Base-by-base conservation (phyloP, 768 basidiomycete genomes). In the Leccinum subgranulosum region DNA sequence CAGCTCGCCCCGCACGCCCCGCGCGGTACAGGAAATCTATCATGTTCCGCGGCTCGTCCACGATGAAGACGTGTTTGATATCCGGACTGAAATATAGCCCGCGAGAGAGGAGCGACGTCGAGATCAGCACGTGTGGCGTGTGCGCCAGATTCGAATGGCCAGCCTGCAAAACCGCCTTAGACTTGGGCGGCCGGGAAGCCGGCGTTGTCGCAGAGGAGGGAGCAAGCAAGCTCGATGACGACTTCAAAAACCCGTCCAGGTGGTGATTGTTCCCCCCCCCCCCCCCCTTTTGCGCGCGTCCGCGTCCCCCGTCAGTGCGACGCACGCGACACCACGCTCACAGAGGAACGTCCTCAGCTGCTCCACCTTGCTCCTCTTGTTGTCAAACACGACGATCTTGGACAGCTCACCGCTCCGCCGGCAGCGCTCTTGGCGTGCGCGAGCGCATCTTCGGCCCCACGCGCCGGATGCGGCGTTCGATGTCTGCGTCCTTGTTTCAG, bases 21-120 rank as follows among this genome's bases (percentile, higher is more conserved):
- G 94, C 94, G 5, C 94, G 86, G 73, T 97, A 94, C 58, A 97
- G 70, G 69, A 96, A 95, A 70, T 97, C 94, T 39, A 95, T 81
- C 79, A 89, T 90, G 69, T 93, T 95, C 63, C 89, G 77, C 19
- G 94, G 94, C 66, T 90, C 84, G 63, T 96, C 94, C 21, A 91
- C 80, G 61, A 96, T 87, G 70, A 97, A 88, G 3, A 96, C 89
- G 64, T 94, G 85, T 59, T 81, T 80, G 63, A 96, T 84, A 5
- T 76, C 75, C 0, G 92, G 86, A 12, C 85, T 77, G 66, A 97
- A 97, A 70, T 97, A 94, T 2, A 96, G 81, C 3, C 94, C 94
- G 17, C 94, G 84, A 10, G 92, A 93, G 27, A 97, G 85, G 34
- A 97, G 79, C 6, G 93, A 95, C 0, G 94, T 97, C 33, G 94